phyloP scores from a whole-genome alignment of 371 early-diverging fungal genomes.

The Amoeboaphelidium protococcarum region DNA sequence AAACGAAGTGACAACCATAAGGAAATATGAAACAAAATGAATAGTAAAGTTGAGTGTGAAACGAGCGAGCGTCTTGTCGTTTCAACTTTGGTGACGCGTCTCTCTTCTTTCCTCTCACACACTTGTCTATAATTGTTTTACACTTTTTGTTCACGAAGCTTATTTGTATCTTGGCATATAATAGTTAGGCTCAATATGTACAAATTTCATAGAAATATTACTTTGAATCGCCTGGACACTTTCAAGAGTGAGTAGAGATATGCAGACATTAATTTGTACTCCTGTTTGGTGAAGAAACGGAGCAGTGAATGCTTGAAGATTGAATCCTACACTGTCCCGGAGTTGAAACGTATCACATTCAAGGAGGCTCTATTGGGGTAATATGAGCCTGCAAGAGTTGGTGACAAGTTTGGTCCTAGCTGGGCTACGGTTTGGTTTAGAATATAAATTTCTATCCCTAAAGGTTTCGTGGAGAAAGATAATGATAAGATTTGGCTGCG shows the following conservation, averaged over 20 bases:
- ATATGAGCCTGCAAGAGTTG: slow-evolving; percentile 30
- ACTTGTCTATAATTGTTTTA: too few relatives aligned
- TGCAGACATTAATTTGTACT: slow-evolving; percentile 25
- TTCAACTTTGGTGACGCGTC: too few relatives aligned
- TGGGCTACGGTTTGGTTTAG: slow-evolving; percentile 9
- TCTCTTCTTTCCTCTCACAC: too few relatives aligned
- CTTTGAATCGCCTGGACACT: slow-evolving; percentile 21
- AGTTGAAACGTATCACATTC: slow-evolving; percentile 49
- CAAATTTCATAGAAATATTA: slow-evolving; percentile 26
- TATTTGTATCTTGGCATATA: too few relatives aligned
- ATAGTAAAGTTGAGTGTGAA: too few relatives aligned
- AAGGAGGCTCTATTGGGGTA: slow-evolving; percentile 42
- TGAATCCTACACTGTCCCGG: slow-evolving; percentile 46
- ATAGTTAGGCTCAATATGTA: too few relatives aligned
- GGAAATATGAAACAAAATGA: too few relatives aligned
- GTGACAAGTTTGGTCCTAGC: slow-evolving; percentile 45
- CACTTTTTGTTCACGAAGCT: too few relatives aligned
- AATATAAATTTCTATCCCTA: slow-evolving; percentile 30
- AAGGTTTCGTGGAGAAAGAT: slow-evolving; percentile 22
- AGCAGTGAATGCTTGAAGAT: slow-evolving; percentile 16
- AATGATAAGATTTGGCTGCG: slow-evolving; percentile 36
- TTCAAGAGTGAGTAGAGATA: slow-evolving; percentile 16
- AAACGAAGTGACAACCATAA: too few relatives aligned
- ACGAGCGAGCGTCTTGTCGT: too few relatives aligned
- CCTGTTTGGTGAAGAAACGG: slow-evolving; percentile 13